Conservation (phyloP, 306 rosid genomes). For the Alnus glutinosa region DNA sequence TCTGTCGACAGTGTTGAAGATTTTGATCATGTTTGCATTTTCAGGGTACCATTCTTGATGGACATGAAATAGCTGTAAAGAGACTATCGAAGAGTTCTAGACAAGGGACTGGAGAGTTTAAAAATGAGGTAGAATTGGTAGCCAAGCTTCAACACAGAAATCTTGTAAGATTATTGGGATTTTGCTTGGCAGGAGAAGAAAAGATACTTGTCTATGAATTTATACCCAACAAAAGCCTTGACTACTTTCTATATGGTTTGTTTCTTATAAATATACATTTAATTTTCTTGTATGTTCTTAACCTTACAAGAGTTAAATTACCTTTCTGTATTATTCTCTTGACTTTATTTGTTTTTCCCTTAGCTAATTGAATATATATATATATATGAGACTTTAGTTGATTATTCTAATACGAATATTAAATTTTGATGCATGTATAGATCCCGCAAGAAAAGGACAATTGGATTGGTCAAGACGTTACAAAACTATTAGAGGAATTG, state of each 20-base stretch:
- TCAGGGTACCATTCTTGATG: conserved; percentile 29
- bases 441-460: neutral
- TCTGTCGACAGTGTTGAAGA: no score
- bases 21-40: no score
- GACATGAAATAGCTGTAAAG: conserved; percentile 30
- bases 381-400: neutral
- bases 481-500: conserved; percentile 40
- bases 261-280: neutral
- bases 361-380: neutral
- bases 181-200: conserved; percentile 32
- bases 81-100: conserved; percentile 26
- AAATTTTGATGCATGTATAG: conserved; percentile 17
- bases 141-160: conserved; percentile 42
- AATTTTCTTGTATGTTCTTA: neutral
- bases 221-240: conserved; percentile 34
- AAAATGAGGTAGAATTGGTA: conserved; percentile 29
- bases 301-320: neutral
- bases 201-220: conserved; percentile 40
- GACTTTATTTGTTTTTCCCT: no score
- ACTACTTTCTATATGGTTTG: conserved; percentile 16
- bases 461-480: conserved; percentile 44
- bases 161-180: conserved; percentile 32
- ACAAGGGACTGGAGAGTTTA: conserved; percentile 34
- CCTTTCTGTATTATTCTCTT: no score
- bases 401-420: neutral